phyloP scores from a whole-genome alignment of 768 basidiomycete genomes.

The Pleurotus pulmonarius region DNA sequence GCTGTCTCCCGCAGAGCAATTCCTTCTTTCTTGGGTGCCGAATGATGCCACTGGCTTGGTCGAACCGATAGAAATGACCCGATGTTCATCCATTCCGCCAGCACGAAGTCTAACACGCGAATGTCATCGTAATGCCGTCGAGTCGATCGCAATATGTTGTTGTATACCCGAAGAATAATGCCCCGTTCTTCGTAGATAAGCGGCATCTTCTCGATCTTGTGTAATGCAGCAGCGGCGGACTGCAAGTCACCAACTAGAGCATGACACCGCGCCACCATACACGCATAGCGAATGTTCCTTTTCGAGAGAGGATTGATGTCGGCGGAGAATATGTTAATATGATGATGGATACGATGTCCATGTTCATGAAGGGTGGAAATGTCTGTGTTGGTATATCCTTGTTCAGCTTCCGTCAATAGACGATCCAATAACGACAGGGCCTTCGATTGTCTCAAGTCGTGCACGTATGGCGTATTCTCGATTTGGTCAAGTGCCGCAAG shows the following conservation, averaged over 20 bases:
- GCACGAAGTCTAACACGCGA: constrained; percentile 34
- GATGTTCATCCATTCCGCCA: constrained; percentile 33
- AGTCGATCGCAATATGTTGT: constrained; percentile 32
- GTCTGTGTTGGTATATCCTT: constrained; percentile 12
- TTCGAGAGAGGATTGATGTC: constrained; percentile 16
- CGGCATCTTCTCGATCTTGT: constrained; percentile 17
- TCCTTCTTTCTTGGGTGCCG: background rate
- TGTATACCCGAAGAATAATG: constrained; percentile 26
- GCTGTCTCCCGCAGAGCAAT: constrained; percentile 13
- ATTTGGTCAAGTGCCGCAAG: constrained; percentile 35
- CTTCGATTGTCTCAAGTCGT: background rate
- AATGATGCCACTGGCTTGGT: background rate
- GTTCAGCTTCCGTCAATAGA: constrained; percentile 22
- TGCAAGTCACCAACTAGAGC: constrained; percentile 35
- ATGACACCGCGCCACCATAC: constrained; percentile 24
- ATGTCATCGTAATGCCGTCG: constrained; percentile 26
- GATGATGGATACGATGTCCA: constrained; percentile 31
- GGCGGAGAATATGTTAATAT: constrained; percentile 25
- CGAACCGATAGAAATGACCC: constrained; percentile 14
- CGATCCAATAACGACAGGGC: constrained; percentile 19
- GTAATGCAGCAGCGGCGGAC: constrained; percentile 26
- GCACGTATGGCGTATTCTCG: constrained; percentile 8
- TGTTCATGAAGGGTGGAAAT: constrained; percentile 24
- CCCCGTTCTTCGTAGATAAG: constrained; percentile 17
- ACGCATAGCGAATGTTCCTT: constrained; percentile 17